These are phyloP conservation scores for Fagopyrum tataricum DNA, from an alignment of 148 eudicot genomes.

Conservation along the genomic window DNA sequence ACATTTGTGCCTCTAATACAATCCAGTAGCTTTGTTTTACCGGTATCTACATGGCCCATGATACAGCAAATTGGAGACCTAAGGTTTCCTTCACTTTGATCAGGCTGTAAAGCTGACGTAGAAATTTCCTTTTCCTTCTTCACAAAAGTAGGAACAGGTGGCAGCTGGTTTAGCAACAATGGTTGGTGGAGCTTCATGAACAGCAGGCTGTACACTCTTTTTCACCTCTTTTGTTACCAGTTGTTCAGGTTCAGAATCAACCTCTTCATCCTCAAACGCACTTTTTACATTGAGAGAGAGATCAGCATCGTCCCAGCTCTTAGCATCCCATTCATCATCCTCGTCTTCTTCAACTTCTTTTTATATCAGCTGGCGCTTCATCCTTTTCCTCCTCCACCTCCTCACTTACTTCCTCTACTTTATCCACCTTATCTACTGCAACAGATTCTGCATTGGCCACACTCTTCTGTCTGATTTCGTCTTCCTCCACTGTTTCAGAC, in stretches of 20 bases:
- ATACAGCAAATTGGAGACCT: constrained; percentile 95
- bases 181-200: constrained; percentile 20
- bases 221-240: constrained; percentile 33
- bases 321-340: constrained; percentile 94
- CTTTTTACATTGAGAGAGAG: constrained; percentile 60
- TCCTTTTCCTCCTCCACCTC: constrained; percentile 30
- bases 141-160: constrained; percentile 25
- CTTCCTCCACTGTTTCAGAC: constrained; percentile 32
- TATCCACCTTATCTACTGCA: constrained; percentile 46
- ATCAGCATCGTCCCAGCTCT: constrained; percentile 86
- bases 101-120: constrained; percentile 23
- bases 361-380: constrained; percentile 35
- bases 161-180: constrained; percentile 25
- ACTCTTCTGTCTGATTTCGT: constrained; percentile 36
- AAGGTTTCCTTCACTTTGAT: constrained; percentile 34
- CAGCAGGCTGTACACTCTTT: constrained; percentile 21
- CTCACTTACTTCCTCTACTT: constrained; percentile 17
- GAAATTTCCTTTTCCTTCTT: constrained; percentile 26
- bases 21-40: constrained; percentile 88
- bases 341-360: constrained; percentile 47
- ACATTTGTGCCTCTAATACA: constrained; percentile 87
- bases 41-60: constrained; percentile 97
- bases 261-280: constrained; percentile 84
- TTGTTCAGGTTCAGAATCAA: constrained; percentile 46
- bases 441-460: constrained; percentile 29